Base-by-base conservation (phyloP, 331 rosid species). In the Malus hybrid region DNA sequence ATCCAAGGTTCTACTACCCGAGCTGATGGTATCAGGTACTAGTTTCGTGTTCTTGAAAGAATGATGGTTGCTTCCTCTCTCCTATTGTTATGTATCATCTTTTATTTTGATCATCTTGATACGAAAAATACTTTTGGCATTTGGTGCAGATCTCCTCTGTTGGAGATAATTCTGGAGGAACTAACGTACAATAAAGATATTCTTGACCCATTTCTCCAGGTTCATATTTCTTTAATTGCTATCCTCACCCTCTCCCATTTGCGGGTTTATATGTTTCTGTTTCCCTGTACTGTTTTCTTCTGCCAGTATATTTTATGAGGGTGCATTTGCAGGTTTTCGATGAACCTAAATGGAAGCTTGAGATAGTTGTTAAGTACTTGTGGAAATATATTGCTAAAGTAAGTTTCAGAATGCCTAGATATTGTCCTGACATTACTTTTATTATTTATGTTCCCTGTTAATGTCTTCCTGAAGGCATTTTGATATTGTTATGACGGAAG, bases 331-430 rank as follows among this genome's bases (percentile, higher is more conserved):
- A 87, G 90, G 87, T 75, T 69, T 87, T 82, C 77, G 67, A 62
- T 74, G 96, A 91, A 72, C 88, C 97, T 22, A 90, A 87, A 80
- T 91, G 93, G 91, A 93, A 91, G 88, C 90, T 91, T 84, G 98
- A 91, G 83, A 74, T 91, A 72, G 79, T 93, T 71, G 90, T 86
- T 84, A 89, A 85, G 76, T 93, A 67, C 72, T 80, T 82, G 64
- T 87, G 86, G 88, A 87, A 82, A 76, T 87, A 84, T 81, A 75
- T 80, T 9, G 34, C 82, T n/a, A 87, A 84, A 85, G 90, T 86
- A 66, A 46, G 60, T 7, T 63, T 57, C 36, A 34, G 39, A 62
- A 16, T 34, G 14, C n/a, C 13, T 32, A 12, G n/a, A 12, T 36
- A 18, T 63, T 71, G 36, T 44, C 31, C 50, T 29, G 32, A 55